A percentile compares a stretch with the other conserved stretches of the same genome.
These are phyloP conservation scores for Rhododendron ferrugineum DNA, from an alignment of 148 eudicot species.

Conservation along the genomic window DNA sequence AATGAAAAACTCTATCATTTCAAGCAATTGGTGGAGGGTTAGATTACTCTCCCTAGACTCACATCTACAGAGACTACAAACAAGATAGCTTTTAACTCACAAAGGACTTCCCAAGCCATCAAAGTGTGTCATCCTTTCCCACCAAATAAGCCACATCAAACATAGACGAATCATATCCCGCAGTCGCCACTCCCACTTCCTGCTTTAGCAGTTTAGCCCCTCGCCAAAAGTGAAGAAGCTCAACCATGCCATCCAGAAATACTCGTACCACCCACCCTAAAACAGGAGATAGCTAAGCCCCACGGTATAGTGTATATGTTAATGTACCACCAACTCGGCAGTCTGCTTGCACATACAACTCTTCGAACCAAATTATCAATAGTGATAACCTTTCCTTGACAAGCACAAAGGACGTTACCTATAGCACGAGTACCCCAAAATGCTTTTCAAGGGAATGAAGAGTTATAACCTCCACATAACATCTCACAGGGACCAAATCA, in stretches of 20 bases:
- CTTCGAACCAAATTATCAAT: background rate
- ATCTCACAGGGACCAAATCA: background rate
- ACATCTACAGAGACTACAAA: background rate
- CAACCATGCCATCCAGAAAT: background rate
- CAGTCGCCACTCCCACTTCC: background rate
- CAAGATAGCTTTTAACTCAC: background rate
- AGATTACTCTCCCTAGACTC: background rate
- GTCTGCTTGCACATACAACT: background rate
- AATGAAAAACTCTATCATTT: background rate
- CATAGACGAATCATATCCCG: background rate
- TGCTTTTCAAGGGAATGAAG: background rate
- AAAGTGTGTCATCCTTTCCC: background rate
- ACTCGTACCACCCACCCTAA: background rate
- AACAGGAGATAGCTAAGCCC: background rate
- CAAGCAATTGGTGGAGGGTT: background rate
- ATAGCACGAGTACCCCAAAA: background rate
- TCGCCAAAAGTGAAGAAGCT: background rate
- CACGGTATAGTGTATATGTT: background rate
- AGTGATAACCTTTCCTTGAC: background rate
- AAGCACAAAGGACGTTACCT: background rate
- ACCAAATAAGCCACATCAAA: background rate
- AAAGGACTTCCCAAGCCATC: background rate
- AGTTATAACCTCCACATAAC: background rate
- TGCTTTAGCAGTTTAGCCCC: background rate
- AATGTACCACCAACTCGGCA: background rate